Evolutionary conservation across 805 yeast species (phyloP).

Genomic region (Groenewaldozyma tartarivorans): DNA sequence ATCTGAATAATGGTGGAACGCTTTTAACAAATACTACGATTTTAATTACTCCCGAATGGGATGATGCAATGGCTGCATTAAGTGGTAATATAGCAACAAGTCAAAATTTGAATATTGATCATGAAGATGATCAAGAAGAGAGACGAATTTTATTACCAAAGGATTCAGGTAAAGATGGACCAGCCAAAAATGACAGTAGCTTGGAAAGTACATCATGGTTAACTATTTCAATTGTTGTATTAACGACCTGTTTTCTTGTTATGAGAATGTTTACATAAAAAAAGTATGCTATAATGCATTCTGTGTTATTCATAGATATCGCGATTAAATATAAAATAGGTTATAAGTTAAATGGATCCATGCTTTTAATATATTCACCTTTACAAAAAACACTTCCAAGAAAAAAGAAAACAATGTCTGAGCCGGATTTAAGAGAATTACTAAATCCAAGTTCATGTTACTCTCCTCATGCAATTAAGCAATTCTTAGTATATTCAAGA

Average conservation of each 20-base stretch:
- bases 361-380: too few species aligned
- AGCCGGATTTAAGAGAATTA: slow-evolving; percentile 6
- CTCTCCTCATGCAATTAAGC: slow-evolving; percentile 18
- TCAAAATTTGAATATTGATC: not conserved
- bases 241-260: too few species aligned
- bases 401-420: not conserved
- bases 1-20: slow-evolving; percentile 13
- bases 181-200: not conserved
- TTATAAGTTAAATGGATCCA: too few species aligned
- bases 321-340: too few species aligned
- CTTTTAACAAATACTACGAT: slow-evolving; percentile 12
- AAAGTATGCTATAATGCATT: too few species aligned
- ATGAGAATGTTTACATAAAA: too few species aligned
- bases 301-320: too few species aligned
- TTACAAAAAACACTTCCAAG: too few species aligned
- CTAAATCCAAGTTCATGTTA: slow-evolving; percentile 15
- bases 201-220: not conserved
- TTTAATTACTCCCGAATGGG: slow-evolving; percentile 1
- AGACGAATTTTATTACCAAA: not conserved
- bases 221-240: too few species aligned
- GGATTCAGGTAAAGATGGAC: not conserved
- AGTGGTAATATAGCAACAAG: not conserved
- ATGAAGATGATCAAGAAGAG: not conserved
- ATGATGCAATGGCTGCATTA: not conserved
- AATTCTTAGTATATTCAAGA: slow-evolving; percentile 24